Base-by-base conservation (phyloP, 352 stramenopile species). In the Pythium graminicola region DNA sequence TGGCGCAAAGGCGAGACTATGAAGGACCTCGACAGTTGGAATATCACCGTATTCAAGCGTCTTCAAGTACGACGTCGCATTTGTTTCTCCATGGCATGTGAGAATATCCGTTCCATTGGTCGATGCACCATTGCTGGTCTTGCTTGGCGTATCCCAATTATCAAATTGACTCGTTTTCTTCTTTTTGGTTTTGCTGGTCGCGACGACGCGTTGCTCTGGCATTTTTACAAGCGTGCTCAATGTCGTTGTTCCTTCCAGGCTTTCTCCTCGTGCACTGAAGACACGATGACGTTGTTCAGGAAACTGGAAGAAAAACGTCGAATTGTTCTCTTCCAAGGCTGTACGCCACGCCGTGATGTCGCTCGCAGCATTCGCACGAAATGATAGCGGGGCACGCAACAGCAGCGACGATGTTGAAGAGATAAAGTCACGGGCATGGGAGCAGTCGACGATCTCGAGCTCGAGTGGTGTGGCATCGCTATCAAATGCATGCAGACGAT, bases 11-110 rank as follows among this genome's bases (percentile, higher is more conserved):
- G 8, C 50, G 17, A 88, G 58, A 54, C 57, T 69, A 2, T 68
- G 49, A 4, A 88, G 57, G 20, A 88, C 20, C 31, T 83, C 62
- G 1, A 86, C 19, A 14, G 70, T 73, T 0, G 64, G 53, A 26
- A 88, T 73, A 9, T 76, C 62, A 0, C 74, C 72, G 39, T 82
- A 86, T 53, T 86, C 77, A n/a, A 88, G 48, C 0, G 72, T 85
- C 54, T 86, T 77, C 24, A 88, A 39, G 1, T 76, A 80, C 35
- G 16, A 41, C 35, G 7, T 9, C 8, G 17, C 35, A 17, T 41
- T 3, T 41, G 16, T 7, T 6, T 17, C 7, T 19, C 35, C 7
- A 14, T 14, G 14, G 13, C 8, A 14, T 7, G 16, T 41, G 16
- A n/a, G 32, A 19, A 35, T 20, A 13, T 42, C 40, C 17, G 52